phyloP scores from a whole-genome alignment of 306 rosid species.

The Inga oerstediana region DNA sequence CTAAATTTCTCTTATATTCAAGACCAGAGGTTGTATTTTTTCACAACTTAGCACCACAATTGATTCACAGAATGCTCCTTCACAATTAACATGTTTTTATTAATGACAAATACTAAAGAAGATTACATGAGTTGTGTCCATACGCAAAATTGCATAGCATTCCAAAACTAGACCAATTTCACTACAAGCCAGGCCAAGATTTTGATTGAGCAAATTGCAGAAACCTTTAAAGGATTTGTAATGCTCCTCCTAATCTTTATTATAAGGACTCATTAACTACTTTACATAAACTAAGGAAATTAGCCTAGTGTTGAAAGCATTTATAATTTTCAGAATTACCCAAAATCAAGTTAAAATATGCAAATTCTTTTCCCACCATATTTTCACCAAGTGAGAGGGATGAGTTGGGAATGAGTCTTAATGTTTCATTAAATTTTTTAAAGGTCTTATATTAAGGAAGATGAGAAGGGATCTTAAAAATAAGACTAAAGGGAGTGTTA shows the following conservation, averaged over 20 bases:
- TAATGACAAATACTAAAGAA: background rate
- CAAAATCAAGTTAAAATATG: background rate
- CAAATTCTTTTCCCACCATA: background rate
- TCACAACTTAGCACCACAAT: background rate
- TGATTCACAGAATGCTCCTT: background rate
- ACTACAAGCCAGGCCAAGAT: slow-evolving; percentile 10
- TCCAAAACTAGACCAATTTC: slow-evolving; percentile 16
- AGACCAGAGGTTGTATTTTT: background rate
- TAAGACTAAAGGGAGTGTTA: background rate
- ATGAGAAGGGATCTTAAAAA: background rate
- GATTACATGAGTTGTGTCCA: background rate
- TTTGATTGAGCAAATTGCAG: background rate
- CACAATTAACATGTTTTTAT: background rate
- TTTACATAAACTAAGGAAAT: background rate
- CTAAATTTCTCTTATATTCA: no score
- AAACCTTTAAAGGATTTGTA: background rate
- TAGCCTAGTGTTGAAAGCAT: background rate
- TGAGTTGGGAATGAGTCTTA: background rate
- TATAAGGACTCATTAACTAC: background rate
- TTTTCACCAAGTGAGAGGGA: background rate
- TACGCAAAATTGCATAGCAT: slow-evolving; percentile 21
- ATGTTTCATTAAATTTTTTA: background rate
- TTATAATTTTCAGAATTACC: background rate
- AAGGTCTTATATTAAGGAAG: background rate
- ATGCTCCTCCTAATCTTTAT: background rate